Evolutionary conservation across 257 asterid species (phyloP).

Genomic region (Misopates orontium): DNA sequence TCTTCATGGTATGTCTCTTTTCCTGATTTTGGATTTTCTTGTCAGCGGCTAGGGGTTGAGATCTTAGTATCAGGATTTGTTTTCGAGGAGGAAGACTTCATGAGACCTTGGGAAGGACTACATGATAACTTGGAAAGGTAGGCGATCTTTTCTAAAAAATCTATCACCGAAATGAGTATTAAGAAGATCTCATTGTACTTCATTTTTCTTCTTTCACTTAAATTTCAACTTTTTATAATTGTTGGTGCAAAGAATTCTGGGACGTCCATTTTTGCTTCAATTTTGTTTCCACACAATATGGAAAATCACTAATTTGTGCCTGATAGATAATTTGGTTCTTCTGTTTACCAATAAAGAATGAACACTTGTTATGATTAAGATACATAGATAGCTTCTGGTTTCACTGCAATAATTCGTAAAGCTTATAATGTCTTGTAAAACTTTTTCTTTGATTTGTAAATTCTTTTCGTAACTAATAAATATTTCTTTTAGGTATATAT

Average conservation of each 20-base stretch:
- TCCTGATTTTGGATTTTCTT: constrained; percentile 28
- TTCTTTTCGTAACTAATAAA: background rate
- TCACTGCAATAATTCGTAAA: no score
- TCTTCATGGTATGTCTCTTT: constrained; percentile 8
- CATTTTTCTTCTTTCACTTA: background rate
- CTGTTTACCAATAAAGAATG: no score
- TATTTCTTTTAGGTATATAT: constrained; percentile 59
- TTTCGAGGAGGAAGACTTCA: constrained; percentile 77
- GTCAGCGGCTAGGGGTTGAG: constrained; percentile 90
- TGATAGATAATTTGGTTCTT: background rate
- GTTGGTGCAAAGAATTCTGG: constrained; percentile 9
- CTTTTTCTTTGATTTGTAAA: background rate
- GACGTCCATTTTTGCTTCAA: background rate
- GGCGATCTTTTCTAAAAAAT: constrained; percentile 13
- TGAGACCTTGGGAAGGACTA: constrained; percentile 86
- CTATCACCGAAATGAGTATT: constrained; percentile 12
- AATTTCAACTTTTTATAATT: background rate
- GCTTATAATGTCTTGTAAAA: background rate
- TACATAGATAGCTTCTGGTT: no score
- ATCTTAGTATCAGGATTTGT: constrained; percentile 87
- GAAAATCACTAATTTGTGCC: constrained; percentile 3
- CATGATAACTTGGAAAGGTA: constrained; percentile 80
- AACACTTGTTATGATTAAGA: no score
- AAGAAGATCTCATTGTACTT: constrained; percentile 13
- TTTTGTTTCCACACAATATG: background rate